Evolutionary conservation across 2,329 filamentous ascomycete species (phyloP), one percentile per base, ranked within the genome.

Genomic region (Calonectria fujianensis): DNA sequence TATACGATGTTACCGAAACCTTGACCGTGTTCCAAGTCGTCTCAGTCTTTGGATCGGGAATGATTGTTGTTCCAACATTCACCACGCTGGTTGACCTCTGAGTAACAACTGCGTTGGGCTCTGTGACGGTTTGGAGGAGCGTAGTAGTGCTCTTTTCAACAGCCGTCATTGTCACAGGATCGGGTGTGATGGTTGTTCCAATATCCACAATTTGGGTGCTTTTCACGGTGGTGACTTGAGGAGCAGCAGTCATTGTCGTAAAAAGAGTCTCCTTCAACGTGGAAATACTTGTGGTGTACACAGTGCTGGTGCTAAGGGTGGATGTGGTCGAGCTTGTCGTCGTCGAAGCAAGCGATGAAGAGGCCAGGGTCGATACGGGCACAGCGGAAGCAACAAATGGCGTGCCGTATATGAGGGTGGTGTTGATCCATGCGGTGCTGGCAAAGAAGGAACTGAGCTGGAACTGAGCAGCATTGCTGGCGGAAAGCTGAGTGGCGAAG

Each of bases 11-110:
- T 7, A 70, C 73, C 0, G 64, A 64, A 2, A 73, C 59, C 2
- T 74, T 35, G 0, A 79, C 57, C 7, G 78, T 80, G 45, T 37
- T 69, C 76, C 64, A 77, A 35, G 76, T 72, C 2, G 76, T 81
- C 69, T 76, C 69, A 14, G 79, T 81, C 45, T 82, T 77, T 1
- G 79, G 74, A 31, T 72, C 75, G 0, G 83, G 83, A 1, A 84
- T 85, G 59, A 84, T 69, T 2, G 84, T 85, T 1, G 76, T 79
- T 8, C 82, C 83, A 32, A 83, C 80, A 61, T 84, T 80, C 29
- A 83, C 76, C 4, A 80, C 78, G 10, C 79, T 79, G 1, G 82
- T 80, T 1, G 79, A 70, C 10, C 75, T 82, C 51, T 81, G 75
- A 2, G 83, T 85, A 8, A 83, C 70, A 1, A 82, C 77, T 16